Base-by-base conservation (phyloP, 23 red algal genomes). In the Agarophyton chilense region DNA sequence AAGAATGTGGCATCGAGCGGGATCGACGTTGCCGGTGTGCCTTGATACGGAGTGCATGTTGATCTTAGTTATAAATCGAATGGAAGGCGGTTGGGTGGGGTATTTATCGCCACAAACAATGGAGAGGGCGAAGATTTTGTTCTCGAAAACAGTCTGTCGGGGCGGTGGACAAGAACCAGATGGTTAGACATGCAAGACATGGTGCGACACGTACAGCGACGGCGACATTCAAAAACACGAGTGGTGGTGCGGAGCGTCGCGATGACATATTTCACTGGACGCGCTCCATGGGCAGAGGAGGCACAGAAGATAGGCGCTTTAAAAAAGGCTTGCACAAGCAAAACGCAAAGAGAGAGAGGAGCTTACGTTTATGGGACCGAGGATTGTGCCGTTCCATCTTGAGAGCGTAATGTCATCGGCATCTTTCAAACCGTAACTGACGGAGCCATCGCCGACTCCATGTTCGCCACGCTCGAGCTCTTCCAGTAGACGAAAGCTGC, bases 381-480 rank as follows among this genome's bases (percentile, higher is more conserved):
- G 67, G 70, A 99, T 99, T 32, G 97, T 99, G 65, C 97, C 97
- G 43, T 95, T 99, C 97, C 97, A 99, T 77, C 89, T 54, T 18
- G 97, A 92, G 38, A 99, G 92, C 61, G 93, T 99, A 66, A 95
- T 96, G 67, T 99, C 97, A 79, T 99, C 94, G 57, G 91, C 95
- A 50, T 99, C 97, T 33, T 89, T 82, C 53, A 99, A 71, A 29
- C 97, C 97, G 66, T 99, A 99, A 58, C 89, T 94, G 25, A 99
- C 93, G 16, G 89, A 93, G 63, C 93, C 97, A 47, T 99, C 93
- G 29, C 97, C 97, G 16, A 99, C 80, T 24, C 97, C 97, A 61
- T 95, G 97, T 61, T 99, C 97, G n/a, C 97, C 97, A 21, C 90
- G 89, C 64, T 99, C 97, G 43, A 99, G 70, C 49, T 99, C 97